Percentiles rank a stretch among this genome's conserved stretches.
These are phyloP conservation scores for Debaryomyces psychrophilus DNA, from an alignment of 1,139 yeast genomes.

Conservation along the genomic window DNA sequence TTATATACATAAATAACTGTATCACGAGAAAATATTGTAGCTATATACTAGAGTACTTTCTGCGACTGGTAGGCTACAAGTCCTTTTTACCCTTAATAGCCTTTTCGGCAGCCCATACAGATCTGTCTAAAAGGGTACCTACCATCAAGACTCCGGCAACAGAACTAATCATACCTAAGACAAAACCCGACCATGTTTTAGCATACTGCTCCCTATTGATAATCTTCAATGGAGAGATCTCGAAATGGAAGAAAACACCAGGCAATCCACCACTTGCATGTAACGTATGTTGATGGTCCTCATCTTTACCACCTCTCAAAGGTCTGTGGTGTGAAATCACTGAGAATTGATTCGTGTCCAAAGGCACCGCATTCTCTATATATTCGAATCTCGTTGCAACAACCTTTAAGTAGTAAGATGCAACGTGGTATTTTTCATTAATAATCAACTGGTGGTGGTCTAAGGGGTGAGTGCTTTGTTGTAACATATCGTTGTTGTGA, in stretches of 20 bases:
- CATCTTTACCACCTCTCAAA: constrained; percentile 81
- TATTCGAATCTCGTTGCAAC: constrained; percentile 87
- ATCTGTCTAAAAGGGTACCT: constrained; percentile 84
- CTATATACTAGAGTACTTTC: not conserved
- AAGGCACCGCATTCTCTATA: constrained; percentile 44
- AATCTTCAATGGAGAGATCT: constrained; percentile 90
- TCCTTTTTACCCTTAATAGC: constrained; percentile 75
- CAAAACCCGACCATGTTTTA: constrained; percentile 82
- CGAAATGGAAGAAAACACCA: constrained; percentile 85
- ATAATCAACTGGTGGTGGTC: constrained; percentile 53
- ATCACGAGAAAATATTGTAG: not conserved
- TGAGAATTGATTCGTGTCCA: constrained; percentile 91
- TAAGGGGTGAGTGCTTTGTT: constrained; percentile 66
- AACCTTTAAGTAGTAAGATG: constrained; percentile 81
- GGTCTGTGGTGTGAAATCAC: constrained; percentile 92
- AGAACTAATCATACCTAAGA: constrained; percentile 83
- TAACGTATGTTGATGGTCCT: constrained; percentile 83
- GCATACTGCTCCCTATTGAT: constrained; percentile 80
- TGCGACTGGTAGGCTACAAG: constrained; percentile 21
- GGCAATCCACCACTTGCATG: constrained; percentile 91
- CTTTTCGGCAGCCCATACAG: constrained; percentile 87
- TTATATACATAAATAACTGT: constrained; percentile 9
- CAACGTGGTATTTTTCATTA: constrained; percentile 63
- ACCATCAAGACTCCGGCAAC: constrained; percentile 93
- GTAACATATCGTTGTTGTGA: constrained; percentile 21